phyloP scores from a whole-genome alignment of 352 stramenopile species.

The Globisporangium perplexum region DNA sequence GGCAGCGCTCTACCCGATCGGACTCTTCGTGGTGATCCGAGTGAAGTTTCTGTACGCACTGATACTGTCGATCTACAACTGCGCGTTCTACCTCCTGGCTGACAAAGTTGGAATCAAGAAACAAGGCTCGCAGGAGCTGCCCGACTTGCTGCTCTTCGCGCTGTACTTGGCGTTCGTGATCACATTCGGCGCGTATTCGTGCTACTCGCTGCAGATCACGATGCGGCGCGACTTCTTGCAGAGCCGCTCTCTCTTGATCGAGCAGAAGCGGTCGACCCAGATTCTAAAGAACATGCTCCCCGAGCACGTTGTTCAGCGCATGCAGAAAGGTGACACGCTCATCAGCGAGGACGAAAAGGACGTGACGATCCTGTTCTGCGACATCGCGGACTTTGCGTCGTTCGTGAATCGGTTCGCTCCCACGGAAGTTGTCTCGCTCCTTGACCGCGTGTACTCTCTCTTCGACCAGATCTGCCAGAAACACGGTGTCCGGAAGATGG shows the following conservation, averaged over 20 bases:
- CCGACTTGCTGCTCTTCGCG: slow-evolving; percentile 57
- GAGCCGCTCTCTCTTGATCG: slow-evolving; percentile 65
- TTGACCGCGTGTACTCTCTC: slow-evolving; percentile 90
- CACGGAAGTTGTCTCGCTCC: slow-evolving; percentile 73
- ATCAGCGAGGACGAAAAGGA: slow-evolving; percentile 87
- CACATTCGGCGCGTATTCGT: slow-evolving; percentile 61
- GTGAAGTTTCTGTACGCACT: slow-evolving; percentile 83
- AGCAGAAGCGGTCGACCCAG: slow-evolving; percentile 73
- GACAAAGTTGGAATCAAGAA: slow-evolving; percentile 40
- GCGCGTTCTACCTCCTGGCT: slow-evolving; percentile 70
- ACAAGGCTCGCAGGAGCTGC: slow-evolving; percentile 19
- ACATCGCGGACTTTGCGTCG: slow-evolving; percentile 77
- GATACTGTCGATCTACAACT: slow-evolving; percentile 72
- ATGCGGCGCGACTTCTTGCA: slow-evolving; percentile 83
- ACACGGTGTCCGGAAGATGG: slow-evolving; percentile 90
- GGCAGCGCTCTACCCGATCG: slow-evolving; percentile 70
- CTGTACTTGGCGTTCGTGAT: slow-evolving; percentile 79
- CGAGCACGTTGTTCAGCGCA: slow-evolving; percentile 76
- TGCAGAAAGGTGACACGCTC: slow-evolving; percentile 76
- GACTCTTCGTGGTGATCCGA: slow-evolving; percentile 76
- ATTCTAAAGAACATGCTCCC: slow-evolving; percentile 86
- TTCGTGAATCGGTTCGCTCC: slow-evolving; percentile 76
- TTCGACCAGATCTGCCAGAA: slow-evolving; percentile 91
- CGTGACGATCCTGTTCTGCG: slow-evolving; percentile 84
- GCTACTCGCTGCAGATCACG: slow-evolving; percentile 79